These are phyloP conservation scores for Laburnicola sp. DNA, from an alignment of 2,329 filamentous ascomycete species.

Conservation along the genomic window DNA sequence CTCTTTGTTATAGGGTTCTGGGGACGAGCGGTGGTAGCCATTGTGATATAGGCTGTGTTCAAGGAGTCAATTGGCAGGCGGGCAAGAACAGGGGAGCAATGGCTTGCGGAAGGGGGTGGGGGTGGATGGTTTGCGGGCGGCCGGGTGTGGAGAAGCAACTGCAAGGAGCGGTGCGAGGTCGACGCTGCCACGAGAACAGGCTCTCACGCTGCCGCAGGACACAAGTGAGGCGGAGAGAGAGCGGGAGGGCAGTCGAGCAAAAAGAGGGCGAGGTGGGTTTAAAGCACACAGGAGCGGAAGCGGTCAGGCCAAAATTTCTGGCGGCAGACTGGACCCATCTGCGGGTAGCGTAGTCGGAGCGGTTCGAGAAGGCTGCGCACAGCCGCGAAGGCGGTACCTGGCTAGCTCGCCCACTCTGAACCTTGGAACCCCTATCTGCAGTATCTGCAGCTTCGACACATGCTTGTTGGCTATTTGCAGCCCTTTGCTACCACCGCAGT, in stretches of 20 bases:
- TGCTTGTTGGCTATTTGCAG: not conserved
- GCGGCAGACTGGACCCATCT: not conserved
- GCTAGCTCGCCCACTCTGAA: not conserved
- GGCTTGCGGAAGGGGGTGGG: not conserved
- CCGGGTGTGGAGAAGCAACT: slow-evolving; percentile 6
- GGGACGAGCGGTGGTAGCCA: slow-evolving; percentile 57
- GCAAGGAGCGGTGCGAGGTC: not conserved
- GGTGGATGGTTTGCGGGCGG: slow-evolving; percentile 3
- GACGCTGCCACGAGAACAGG: not conserved
- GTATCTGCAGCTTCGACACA: not conserved
- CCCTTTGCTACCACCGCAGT: slow-evolving; percentile 11
- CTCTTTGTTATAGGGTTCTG: slow-evolving; percentile 53
- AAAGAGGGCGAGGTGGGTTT: not conserved
- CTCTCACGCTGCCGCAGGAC: not conserved
- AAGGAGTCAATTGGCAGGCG: not conserved
- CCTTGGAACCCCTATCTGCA: not conserved
- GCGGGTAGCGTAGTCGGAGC: not conserved
- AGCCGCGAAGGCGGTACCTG: not conserved
- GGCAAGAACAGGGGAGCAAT: not conserved
- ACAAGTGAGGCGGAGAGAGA: not conserved
- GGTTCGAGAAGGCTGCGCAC: not conserved
- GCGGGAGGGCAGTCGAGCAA: not conserved
- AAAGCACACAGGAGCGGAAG: not conserved
- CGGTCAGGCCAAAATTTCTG: slow-evolving; percentile 1
- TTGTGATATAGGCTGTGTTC: not conserved